Percentiles rank a stretch among this genome's conserved stretches.
phyloP scores from a whole-genome alignment of 805 yeast species.

The Metschnikowia borealis region DNA sequence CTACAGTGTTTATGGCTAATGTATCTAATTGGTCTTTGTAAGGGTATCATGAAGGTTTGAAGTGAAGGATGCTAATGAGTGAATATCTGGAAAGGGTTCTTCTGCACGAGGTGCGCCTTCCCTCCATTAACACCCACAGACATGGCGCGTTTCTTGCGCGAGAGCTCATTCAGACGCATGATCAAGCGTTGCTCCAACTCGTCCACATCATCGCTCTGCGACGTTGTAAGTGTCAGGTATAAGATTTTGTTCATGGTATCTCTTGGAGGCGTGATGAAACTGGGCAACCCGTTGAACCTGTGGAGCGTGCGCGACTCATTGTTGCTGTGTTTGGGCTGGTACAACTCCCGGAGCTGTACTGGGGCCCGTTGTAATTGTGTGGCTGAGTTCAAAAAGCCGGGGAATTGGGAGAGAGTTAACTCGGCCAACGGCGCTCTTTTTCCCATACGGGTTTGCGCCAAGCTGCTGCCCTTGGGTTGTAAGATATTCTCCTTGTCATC shows the following conservation, averaged over 20 bases:
- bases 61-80: neutral
- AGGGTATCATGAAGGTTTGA: slow-evolving; percentile 3
- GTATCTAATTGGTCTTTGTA: neutral
- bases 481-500: slow-evolving; percentile 41
- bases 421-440: slow-evolving; percentile 26
- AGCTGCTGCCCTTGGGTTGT: slow-evolving; percentile 26
- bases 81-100: slow-evolving; percentile 26
- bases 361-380: slow-evolving; percentile 11
- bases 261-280: slow-evolving; percentile 36
- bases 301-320: slow-evolving; percentile 28
- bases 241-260: slow-evolving; percentile 21
- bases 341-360: slow-evolving; percentile 23
- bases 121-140: slow-evolving; percentile 39
- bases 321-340: slow-evolving; percentile 28
- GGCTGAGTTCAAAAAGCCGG: slow-evolving; percentile 23
- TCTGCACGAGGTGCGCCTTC: slow-evolving; percentile 31
- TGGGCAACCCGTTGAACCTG: slow-evolving; percentile 28
- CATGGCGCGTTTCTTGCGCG: slow-evolving; percentile 30
- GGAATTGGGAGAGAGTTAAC: slow-evolving; percentile 27
- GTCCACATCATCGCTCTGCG: slow-evolving; percentile 11
- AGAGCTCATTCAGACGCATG: slow-evolving; percentile 18
- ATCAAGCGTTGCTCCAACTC: slow-evolving; percentile 20
- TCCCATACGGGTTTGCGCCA: slow-evolving; percentile 7
- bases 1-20: no score
- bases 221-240: slow-evolving; percentile 10